phyloP scores from a whole-genome alignment of 768 basidiomycete genomes.

The Suillus weaverae region DNA sequence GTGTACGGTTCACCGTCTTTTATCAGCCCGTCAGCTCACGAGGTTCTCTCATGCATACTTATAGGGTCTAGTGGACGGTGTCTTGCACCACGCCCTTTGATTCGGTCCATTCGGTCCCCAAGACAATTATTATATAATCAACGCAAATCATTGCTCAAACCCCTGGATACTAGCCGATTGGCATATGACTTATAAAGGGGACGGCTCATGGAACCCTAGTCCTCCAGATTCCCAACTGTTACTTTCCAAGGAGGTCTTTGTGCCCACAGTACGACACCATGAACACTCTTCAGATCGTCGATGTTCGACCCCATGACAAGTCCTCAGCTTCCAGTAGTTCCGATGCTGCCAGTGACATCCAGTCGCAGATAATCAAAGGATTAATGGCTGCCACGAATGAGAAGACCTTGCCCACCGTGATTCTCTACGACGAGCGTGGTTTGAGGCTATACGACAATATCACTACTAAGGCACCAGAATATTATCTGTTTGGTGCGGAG shows the following conservation, averaged over 20 bases:
- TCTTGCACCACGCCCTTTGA: neutral
- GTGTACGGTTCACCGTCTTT: neutral
- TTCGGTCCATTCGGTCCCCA: neutral
- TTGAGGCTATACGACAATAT: slow-evolving; percentile 85
- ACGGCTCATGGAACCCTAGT: neutral
- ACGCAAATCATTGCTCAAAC: neutral
- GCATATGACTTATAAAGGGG: neutral
- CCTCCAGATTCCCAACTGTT: neutral
- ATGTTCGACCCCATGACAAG: slow-evolving; percentile 40
- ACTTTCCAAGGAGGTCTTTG: neutral
- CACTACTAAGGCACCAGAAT: slow-evolving; percentile 74
- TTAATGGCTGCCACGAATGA: slow-evolving; percentile 53
- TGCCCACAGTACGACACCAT: neutral
- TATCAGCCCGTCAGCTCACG: neutral
- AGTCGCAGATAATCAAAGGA: slow-evolving; percentile 51
- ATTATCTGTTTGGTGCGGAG: slow-evolving; percentile 90
- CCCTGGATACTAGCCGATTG: neutral
- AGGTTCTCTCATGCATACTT: neutral
- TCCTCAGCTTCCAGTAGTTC: slow-evolving; percentile 28
- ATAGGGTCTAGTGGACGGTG: neutral
- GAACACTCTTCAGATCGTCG: slow-evolving; percentile 43
- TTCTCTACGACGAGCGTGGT: slow-evolving; percentile 86
- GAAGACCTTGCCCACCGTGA: slow-evolving; percentile 74
- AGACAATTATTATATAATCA: neutral
- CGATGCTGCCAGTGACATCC: slow-evolving; percentile 34